Conservation (phyloP, 1,139 yeast genomes). For the Yamadazyma taylorii region DNA sequence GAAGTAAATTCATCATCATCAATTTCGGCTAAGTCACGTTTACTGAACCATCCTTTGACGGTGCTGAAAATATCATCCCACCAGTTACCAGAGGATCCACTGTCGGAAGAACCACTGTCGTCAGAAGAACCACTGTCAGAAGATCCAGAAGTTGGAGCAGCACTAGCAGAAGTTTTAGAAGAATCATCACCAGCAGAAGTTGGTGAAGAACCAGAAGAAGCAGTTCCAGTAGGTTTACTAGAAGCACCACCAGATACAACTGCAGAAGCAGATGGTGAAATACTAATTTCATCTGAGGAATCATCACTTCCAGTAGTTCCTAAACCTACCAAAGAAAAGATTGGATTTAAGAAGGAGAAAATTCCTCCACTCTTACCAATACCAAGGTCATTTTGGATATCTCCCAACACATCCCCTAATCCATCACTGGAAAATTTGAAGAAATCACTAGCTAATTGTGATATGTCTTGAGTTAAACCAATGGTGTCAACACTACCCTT, state of each 20-base stretch:
- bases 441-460: constrained; percentile 10
- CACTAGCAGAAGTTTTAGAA: constrained; percentile 6
- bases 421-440: constrained; percentile 12
- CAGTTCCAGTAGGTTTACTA: constrained; percentile 6
- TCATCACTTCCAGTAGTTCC: constrained; percentile 8
- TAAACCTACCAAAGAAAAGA: constrained; percentile 14
- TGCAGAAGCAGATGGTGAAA: constrained; percentile 12
- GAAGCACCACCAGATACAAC: constrained; percentile 10
- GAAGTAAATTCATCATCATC: constrained; percentile 5
- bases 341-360: constrained; percentile 16
- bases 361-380: constrained; percentile 17
- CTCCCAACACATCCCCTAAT: constrained; percentile 12
- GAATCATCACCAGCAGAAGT: no score
- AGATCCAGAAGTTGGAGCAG: constrained; percentile 8
- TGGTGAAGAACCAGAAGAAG: constrained; percentile 8
- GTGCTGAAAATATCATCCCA: constrained; percentile 6
- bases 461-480: constrained; percentile 15
- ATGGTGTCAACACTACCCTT: constrained; percentile 12
- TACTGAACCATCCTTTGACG: constrained; percentile 15
- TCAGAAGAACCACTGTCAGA: constrained; percentile 6
- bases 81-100: constrained; percentile 8
- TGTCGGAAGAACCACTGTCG: constrained; percentile 6
- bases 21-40: constrained; percentile 11
- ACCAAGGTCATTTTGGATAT: constrained; percentile 13
- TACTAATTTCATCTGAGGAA: constrained; percentile 10